Percentiles rank a stretch among this genome's conserved stretches.
Evolutionary conservation across 371 early-diverging fungal genomes (phyloP).

Genomic region (Fennellomyces sp.): DNA sequence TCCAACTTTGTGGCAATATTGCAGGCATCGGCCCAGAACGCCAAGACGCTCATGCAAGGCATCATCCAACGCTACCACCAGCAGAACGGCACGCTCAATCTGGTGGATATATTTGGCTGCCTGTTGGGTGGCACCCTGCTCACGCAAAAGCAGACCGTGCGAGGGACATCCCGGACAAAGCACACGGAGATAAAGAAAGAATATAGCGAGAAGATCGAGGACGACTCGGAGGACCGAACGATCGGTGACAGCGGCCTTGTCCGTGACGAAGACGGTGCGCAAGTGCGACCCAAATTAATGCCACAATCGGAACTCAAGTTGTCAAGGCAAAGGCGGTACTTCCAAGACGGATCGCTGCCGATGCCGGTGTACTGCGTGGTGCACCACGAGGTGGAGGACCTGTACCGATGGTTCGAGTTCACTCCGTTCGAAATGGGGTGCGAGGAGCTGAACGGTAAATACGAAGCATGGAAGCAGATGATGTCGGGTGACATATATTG

Average conservation of each 20-base stretch:
- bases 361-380: conserved; percentile 82
- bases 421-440: conserved; percentile 81
- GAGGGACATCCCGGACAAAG: neutral
- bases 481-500: no score
- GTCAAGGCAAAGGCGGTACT: conserved; percentile 39
- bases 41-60: conserved; percentile 54
- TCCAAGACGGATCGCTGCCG: conserved; percentile 67
- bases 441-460: conserved; percentile 68
- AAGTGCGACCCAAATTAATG: conserved; percentile 13
- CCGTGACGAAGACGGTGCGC: neutral
- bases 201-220: neutral
- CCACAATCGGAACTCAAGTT: conserved; percentile 29
- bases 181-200: neutral
- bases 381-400: conserved; percentile 43
- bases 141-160: conserved; percentile 24
- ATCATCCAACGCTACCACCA: conserved; percentile 55
- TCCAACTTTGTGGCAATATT: conserved; percentile 39
- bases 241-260: neutral
- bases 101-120: conserved; percentile 74
- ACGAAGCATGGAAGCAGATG: neutral
- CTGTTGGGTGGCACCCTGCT: conserved; percentile 63
- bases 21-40: conserved; percentile 36
- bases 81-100: conserved; percentile 47
- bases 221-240: neutral
- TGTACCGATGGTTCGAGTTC: conserved; percentile 84